Evolutionary conservation across 805 yeast genomes (phyloP), one percentile per base, ranked within the genome.

Genomic region (Wickerhamiella parazyma): DNA sequence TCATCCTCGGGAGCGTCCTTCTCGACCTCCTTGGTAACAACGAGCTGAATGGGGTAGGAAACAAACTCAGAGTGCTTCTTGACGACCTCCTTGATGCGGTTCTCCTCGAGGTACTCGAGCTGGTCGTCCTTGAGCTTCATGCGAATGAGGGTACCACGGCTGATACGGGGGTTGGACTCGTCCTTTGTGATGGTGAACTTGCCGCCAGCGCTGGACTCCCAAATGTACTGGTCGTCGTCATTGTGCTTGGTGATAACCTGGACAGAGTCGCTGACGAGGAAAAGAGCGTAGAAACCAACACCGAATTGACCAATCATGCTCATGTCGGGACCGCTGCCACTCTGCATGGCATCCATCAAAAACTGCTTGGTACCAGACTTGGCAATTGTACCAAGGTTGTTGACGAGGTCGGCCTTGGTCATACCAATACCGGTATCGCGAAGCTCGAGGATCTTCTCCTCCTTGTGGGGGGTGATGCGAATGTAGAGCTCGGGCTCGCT

Each of bases 261-360:
- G 53, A 91, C 98, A 58, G 77, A 84, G 73, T 91, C 99, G 59
- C 98, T 97, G 64, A 91, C 98, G 73, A 91, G 77, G 83, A 91
- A 91, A 56, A 89, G 75, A 45, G 99, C 91, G 80, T 91, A 91
- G 89, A 91, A 91, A 79, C 99, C 99, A 59, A 91, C 98, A 86
- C 99, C 99, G 74, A 91, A 91, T 73, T 91, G 98, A 77, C 99
- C 99, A 72, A 91, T 91, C 98, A 91, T 91, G 53, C 97, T 87
- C 51, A 91, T 96, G 68, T 91, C 99, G 50, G 99, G 98, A 72
- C 98, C 98, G 54, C 94, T 80, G 53, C 96, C 97, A 54, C 94
- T 80, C 36, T 40, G 37, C 55, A 93, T 75, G 55, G 98, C 98
- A 73, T 91, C 98, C 98, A 91, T 91, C 29, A 60, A 49, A 69